Percentiles rank a stretch among this genome's conserved stretches.
Conservation (phyloP, 169 alveolate genomes). For the Blepharisma undulans region DNA sequence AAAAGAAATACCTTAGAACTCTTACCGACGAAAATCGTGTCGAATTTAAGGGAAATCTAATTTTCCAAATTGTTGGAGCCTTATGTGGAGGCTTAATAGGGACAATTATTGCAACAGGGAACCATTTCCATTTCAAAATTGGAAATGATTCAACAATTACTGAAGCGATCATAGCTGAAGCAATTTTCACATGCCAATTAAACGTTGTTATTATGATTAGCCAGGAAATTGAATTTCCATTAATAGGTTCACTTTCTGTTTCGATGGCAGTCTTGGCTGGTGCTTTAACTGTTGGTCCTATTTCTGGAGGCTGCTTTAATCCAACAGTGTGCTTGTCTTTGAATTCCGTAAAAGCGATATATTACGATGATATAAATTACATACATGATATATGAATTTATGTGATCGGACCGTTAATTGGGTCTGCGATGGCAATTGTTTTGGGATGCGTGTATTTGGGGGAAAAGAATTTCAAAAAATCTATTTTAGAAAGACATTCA, state of each 20-base stretch:
- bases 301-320: constrained; percentile 20
- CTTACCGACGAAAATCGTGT: neutral
- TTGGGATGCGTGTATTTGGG: neutral
- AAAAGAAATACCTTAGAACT: neutral
- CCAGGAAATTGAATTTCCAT: neutral
- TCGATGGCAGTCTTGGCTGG: neutral
- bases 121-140: neutral
- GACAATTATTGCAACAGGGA: neutral
- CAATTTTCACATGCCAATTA: neutral
- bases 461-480: neutral
- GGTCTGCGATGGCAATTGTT: neutral
- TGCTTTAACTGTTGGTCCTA: neutral
- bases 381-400: neutral
- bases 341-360: neutral
- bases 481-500: neutral
- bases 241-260: neutral
- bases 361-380: neutral
- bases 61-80: neutral
- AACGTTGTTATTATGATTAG: neutral
- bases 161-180: constrained; percentile 4
- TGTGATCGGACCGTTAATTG: neutral
- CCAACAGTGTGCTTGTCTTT: neutral
- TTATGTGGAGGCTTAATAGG: neutral
- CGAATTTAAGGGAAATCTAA: neutral
- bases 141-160: neutral